Conservation (phyloP, 352 stramenopile species). For the Pythium aphanidermatum region DNA sequence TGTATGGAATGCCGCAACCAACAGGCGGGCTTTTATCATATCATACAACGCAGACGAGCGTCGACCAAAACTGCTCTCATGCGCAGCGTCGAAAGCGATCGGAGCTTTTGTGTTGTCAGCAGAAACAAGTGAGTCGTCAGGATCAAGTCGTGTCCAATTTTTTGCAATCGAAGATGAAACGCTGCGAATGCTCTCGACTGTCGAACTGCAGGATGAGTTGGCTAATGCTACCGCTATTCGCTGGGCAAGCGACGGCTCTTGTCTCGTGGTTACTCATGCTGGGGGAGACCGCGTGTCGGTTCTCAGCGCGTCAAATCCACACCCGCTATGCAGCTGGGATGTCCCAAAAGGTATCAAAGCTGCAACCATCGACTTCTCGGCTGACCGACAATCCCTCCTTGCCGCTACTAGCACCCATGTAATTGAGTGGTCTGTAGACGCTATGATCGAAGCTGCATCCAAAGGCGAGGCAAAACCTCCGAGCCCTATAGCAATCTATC, state of each 20-base stretch:
- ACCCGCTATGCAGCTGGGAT: neutral
- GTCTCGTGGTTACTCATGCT: neutral
- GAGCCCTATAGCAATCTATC: too few species aligned
- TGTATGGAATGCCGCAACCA: slow-evolving; percentile 9
- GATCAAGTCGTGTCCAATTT: slow-evolving; percentile 9
- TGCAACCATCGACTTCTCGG: neutral
- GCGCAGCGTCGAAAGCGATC: neutral
- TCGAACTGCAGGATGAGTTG: slow-evolving; percentile 1
- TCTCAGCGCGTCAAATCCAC: neutral
- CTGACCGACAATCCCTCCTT: slow-evolving; percentile 4
- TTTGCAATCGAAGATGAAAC: slow-evolving; percentile 14
- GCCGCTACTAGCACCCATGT: neutral
- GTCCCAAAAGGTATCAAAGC: neutral
- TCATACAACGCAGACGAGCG: slow-evolving; percentile 11
- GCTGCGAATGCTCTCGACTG: slow-evolving; percentile 7
- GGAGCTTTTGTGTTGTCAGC: slow-evolving; percentile 7
- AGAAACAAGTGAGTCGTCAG: neutral
- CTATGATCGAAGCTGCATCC: too few species aligned
- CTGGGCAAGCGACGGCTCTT: slow-evolving; percentile 10
- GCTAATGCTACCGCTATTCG: neutral
- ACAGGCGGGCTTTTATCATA: slow-evolving; percentile 12
- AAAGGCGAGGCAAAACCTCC: too few species aligned
- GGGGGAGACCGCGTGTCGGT: slow-evolving; percentile 2
- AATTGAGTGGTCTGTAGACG: too few species aligned
- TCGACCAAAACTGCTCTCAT: slow-evolving; percentile 7